Percentiles rank a stretch among this genome's conserved stretches.
phyloP scores from a whole-genome alignment of 1,284 basidiomycete species.

The Moniliella sp. region DNA sequence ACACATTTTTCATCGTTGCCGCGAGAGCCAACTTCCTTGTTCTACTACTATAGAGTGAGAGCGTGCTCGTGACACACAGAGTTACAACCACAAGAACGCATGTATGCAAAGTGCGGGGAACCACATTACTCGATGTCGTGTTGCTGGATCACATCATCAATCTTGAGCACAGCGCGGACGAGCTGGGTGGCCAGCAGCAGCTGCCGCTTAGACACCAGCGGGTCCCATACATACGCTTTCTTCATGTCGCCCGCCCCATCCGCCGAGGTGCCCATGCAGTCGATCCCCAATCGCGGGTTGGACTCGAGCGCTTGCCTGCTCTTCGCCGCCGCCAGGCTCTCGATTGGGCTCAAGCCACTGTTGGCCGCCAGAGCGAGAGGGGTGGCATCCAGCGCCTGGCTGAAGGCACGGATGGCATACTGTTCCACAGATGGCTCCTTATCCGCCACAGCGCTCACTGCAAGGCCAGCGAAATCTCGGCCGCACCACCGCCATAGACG shows the following conservation, averaged over 20 bases:
- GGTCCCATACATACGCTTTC: slow-evolving; percentile 86
- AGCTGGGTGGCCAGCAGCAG: slow-evolving; percentile 95
- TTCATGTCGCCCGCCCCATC: no score
- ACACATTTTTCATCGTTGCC: no score
- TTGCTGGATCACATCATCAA: slow-evolving; percentile 27
- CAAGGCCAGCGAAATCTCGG: no score
- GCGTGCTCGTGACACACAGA: no score
- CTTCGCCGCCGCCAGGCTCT: slow-evolving; percentile 82
- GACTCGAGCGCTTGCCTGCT: slow-evolving; percentile 72
- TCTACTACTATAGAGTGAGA: no score
- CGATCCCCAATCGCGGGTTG: slow-evolving; percentile 68
- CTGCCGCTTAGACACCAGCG: slow-evolving; percentile 85
- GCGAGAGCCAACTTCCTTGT: no score
- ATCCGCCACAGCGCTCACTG: no score
- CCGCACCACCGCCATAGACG: slow-evolving; percentile 90
- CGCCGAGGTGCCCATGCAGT: slow-evolving; percentile 69
- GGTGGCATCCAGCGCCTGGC: slow-evolving; percentile 72
- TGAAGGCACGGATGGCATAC: slow-evolving; percentile 95
- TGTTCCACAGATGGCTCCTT: slow-evolving; percentile 79
- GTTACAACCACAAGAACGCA: no score
- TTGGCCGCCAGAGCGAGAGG: slow-evolving; percentile 92
- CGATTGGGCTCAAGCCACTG: slow-evolving; percentile 83
- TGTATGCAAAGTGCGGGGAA: no score
- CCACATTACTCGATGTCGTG: background rate
- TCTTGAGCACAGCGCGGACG: slow-evolving; percentile 35